Conservation (phyloP, 2,329 filamentous ascomycete genomes). For the Botrytis fragariae region DNA sequence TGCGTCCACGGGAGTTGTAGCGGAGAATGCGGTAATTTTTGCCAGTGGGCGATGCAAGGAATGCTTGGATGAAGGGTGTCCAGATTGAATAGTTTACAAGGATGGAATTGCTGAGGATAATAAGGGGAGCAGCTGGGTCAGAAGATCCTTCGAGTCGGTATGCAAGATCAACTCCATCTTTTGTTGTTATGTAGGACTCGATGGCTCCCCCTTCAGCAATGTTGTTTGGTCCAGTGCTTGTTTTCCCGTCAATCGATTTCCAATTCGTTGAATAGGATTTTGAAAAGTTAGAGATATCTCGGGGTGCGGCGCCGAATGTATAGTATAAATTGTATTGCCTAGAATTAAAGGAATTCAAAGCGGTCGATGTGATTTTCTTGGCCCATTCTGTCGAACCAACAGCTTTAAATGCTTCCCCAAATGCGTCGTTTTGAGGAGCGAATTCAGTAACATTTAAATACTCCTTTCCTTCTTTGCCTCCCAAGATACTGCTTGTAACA, state of each 20-base stretch:
- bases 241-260: constrained; percentile 49
- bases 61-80: constrained; percentile 61
- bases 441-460: constrained; percentile 73
- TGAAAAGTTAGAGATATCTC: constrained; percentile 52
- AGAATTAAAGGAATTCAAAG: constrained; percentile 55
- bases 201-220: constrained; percentile 54
- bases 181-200: constrained; percentile 64
- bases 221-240: constrained; percentile 37
- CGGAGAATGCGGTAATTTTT: constrained; percentile 67
- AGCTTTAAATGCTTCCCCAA: constrained; percentile 61
- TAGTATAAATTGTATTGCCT: constrained; percentile 72
- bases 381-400: constrained; percentile 62
- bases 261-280: constrained; percentile 30
- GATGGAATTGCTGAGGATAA: constrained; percentile 78
- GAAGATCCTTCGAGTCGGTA: constrained; percentile 74
- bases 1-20: constrained; percentile 68
- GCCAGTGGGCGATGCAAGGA: constrained; percentile 32
- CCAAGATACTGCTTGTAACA: constrained; percentile 59
- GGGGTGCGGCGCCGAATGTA: constrained; percentile 71
- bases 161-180: constrained; percentile 65
- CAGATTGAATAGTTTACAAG: constrained; percentile 78
- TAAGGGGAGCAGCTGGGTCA: constrained; percentile 63
- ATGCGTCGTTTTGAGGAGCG: constrained; percentile 62
- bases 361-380: constrained; percentile 55
- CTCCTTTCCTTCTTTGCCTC: constrained; percentile 54